These are phyloP conservation scores for Dryadomyces quercivorus DNA, from an alignment of 2,329 filamentous ascomycete species.

Conservation along the genomic window DNA sequence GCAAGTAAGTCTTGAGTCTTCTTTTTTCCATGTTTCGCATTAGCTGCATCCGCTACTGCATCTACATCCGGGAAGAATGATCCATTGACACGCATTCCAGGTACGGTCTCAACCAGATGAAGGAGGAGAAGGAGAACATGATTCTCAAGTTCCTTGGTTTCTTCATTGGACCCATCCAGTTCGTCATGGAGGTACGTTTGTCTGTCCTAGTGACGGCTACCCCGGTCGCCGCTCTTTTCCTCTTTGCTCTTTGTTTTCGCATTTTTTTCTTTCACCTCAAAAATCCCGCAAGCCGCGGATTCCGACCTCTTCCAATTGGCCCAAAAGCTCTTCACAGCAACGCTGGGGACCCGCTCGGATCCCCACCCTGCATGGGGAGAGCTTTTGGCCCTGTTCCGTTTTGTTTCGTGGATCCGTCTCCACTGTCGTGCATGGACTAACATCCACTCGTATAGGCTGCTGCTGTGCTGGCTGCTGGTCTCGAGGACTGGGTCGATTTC, in stretches of 20 bases:
- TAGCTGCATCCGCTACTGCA: neutral
- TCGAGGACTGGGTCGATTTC: slow-evolving; percentile 85
- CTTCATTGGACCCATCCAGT: slow-evolving; percentile 83
- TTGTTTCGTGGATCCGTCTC: neutral
- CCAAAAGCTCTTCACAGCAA: neutral
- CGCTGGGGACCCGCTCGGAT: too few relatives aligned
- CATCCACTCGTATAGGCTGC: slow-evolving; percentile 40
- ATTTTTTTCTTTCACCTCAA: neutral
- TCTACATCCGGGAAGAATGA: neutral
- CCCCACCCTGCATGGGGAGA: neutral
- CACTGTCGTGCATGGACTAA: neutral
- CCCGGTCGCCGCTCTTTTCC: neutral
- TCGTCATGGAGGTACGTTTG: slow-evolving; percentile 73
- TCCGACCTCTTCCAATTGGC: slow-evolving; percentile 1
- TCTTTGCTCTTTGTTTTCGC: neutral
- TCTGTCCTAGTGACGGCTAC: neutral
- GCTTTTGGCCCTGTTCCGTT: neutral
- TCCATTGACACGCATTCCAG: slow-evolving; percentile 2
- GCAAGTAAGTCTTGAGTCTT: slow-evolving; percentile 37
- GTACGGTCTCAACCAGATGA: slow-evolving; percentile 71
- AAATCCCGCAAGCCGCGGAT: neutral
- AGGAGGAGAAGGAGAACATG: slow-evolving; percentile 78
- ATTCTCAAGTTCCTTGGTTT: slow-evolving; percentile 72
- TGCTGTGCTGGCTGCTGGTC: slow-evolving; percentile 68
- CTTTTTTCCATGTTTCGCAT: neutral